Percentiles rank a stretch among this genome's conserved stretches.
Conservation (phyloP, 2,329 filamentous ascomycete genomes). For the Proliferodiscus dingleyae region DNA sequence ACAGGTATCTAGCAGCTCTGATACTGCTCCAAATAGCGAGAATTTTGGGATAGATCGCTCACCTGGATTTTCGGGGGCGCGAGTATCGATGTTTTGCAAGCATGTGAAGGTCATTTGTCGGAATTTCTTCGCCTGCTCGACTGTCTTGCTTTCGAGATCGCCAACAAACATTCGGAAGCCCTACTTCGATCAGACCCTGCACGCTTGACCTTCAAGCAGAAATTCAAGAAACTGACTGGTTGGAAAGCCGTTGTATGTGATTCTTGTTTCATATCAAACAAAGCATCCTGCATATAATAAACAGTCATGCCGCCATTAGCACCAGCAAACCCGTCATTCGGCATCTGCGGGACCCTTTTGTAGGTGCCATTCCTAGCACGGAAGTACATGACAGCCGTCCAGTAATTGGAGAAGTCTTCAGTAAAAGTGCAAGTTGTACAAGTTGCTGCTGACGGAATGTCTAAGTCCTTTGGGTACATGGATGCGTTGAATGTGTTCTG, state of each 20-base stretch:
- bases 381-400: neutral
- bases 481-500: neutral
- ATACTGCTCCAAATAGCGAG: too few species aligned
- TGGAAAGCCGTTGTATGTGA: slow-evolving; percentile 37
- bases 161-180: slow-evolving; percentile 38
- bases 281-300: too few species aligned
- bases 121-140: slow-evolving; percentile 34
- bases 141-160: slow-evolving; percentile 33
- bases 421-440: neutral
- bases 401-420: neutral
- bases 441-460: neutral
- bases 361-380: neutral
- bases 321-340: neutral
- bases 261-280: slow-evolving; percentile 24
- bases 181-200: neutral
- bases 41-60: too few species aligned
- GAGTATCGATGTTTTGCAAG: slow-evolving; percentile 34
- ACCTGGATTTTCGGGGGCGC: slow-evolving; percentile 37
- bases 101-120: slow-evolving; percentile 41
- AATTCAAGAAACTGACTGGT: slow-evolving; percentile 29
- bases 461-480: neutral
- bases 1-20: too few species aligned
- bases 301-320: neutral
- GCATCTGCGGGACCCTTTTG: neutral
- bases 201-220: neutral